Evolutionary conservation across 1,284 basidiomycete genomes (phyloP).

Genomic region (Ustanciosporium gigantosporum): DNA sequence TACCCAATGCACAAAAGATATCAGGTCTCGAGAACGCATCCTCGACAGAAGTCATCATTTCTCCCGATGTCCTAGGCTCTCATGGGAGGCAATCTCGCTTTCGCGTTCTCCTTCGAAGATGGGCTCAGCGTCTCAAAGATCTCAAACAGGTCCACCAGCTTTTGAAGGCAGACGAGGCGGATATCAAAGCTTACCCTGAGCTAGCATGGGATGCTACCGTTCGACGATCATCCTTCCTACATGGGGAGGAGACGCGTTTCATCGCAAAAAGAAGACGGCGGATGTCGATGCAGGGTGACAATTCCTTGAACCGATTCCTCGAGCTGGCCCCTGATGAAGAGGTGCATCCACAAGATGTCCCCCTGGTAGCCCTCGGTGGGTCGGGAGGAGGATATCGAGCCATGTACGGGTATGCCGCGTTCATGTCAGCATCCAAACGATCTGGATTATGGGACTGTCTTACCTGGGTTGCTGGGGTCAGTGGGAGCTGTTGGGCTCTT

Average conservation of each 20-base stretch:
- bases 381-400: conserved; percentile 61
- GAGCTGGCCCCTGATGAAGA: conserved; percentile 43
- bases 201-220: conserved; percentile 50
- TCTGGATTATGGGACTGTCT: conserved; percentile 53
- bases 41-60: conserved; percentile 18
- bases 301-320: conserved; percentile 32
- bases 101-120: conserved; percentile 25
- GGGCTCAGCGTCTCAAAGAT: conserved; percentile 42
- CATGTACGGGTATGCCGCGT: conserved; percentile 51
- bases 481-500: conserved; percentile 60
- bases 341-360: conserved; percentile 58
- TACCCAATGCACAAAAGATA: no score
- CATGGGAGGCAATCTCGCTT: conserved; percentile 7
- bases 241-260: conserved; percentile 36
- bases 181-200: conserved; percentile 48
- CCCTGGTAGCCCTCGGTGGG: conserved; percentile 58
- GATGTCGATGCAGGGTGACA: conserved; percentile 29
- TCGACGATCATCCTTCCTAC: conserved; percentile 36
- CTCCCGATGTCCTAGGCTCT: conserved; percentile 29
- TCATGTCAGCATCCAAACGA: conserved; percentile 49
- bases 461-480: conserved; percentile 57
- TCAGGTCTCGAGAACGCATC: neutral
- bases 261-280: conserved; percentile 17
- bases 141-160: conserved; percentile 39
- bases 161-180: conserved; percentile 21